Evolutionary conservation across 495 filamentous ascomycete species (phyloP).

Genomic region (Hypoxylon rickii): DNA sequence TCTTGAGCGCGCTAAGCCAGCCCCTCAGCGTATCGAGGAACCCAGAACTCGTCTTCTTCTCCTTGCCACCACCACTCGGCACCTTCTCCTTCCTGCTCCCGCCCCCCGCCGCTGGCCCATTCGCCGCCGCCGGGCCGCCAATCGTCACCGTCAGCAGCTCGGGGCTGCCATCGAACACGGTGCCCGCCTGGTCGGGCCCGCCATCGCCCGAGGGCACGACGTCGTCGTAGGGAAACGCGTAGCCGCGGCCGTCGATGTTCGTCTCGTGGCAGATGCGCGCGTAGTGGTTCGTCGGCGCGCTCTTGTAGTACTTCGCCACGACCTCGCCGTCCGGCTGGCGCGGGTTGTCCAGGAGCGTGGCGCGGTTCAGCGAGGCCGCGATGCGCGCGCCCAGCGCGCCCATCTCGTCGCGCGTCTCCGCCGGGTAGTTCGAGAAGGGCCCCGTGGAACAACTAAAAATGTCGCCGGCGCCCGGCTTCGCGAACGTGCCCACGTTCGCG

Average conservation of each 20-base stretch:
- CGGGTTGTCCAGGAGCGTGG: conserved; percentile 58
- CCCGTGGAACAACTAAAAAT: conserved; percentile 76
- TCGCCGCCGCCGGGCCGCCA: conserved; percentile 53
- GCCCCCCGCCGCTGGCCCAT: conserved; percentile 39
- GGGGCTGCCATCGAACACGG: conserved; percentile 62
- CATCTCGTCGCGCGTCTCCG: conserved; percentile 39
- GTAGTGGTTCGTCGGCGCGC: conserved; percentile 71
- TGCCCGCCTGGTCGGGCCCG: conserved; percentile 62
- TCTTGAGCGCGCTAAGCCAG: conserved; percentile 14
- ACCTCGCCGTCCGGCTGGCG: conserved; percentile 56
- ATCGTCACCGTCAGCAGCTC: conserved; percentile 63
- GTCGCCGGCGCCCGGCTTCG: conserved; percentile 61
- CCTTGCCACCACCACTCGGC: conserved; percentile 10
- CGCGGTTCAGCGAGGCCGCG: conserved; percentile 70
- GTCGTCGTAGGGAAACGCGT: conserved; percentile 82
- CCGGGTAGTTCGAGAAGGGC: conserved; percentile 58
- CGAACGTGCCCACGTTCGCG: conserved; percentile 54
- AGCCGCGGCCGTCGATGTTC: conserved; percentile 66
- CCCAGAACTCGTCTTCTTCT: not conserved
- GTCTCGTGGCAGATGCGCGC: conserved; percentile 66
- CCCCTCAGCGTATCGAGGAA: conserved; percentile 14
- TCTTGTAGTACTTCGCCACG: conserved; percentile 56
- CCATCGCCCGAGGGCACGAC: conserved; percentile 60
- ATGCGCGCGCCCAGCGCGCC: conserved; percentile 66
- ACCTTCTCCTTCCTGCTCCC: not conserved